These are phyloP conservation scores for Colletotrichum destructivum DNA, from an alignment of 2,329 filamentous ascomycete species.

Conservation along the genomic window DNA sequence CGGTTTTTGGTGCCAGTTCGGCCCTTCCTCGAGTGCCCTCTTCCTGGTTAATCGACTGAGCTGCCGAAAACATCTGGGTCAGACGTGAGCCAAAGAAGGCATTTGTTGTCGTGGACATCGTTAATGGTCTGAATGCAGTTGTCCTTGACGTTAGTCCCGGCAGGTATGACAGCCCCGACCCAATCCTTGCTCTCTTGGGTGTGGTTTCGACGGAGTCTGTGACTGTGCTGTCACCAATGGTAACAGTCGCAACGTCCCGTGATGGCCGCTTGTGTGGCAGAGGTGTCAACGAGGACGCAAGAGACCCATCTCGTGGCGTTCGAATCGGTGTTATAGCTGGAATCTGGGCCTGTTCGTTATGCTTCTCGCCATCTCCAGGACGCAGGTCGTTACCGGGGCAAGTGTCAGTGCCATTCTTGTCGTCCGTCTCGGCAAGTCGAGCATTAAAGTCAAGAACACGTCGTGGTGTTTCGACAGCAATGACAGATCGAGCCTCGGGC, in stretches of 20 bases:
- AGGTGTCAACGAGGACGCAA: neutral
- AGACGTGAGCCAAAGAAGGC: slow-evolving; percentile 62
- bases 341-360: slow-evolving; percentile 43
- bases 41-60: slow-evolving; percentile 36
- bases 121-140: neutral
- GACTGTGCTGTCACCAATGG: slow-evolving; percentile 78
- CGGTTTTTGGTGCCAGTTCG: neutral
- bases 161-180: neutral
- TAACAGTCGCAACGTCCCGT: slow-evolving; percentile 79
- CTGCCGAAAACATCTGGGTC: slow-evolving; percentile 61
- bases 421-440: slow-evolving; percentile 50
- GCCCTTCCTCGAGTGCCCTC: too few relatives aligned
- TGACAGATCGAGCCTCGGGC: neutral
- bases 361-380: neutral
- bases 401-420: slow-evolving; percentile 43
- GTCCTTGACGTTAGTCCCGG: neutral
- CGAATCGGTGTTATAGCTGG: slow-evolving; percentile 34
- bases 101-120: neutral
- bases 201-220: slow-evolving; percentile 76
- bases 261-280: slow-evolving; percentile 68
- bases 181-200: slow-evolving; percentile 52
- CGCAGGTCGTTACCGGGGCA: neutral
- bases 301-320: slow-evolving; percentile 10
- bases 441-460: slow-evolving; percentile 55
- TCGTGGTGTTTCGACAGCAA: slow-evolving; percentile 34